phyloP scores from a whole-genome alignment of 345 rosid species.

The Passiflora organensis region DNA sequence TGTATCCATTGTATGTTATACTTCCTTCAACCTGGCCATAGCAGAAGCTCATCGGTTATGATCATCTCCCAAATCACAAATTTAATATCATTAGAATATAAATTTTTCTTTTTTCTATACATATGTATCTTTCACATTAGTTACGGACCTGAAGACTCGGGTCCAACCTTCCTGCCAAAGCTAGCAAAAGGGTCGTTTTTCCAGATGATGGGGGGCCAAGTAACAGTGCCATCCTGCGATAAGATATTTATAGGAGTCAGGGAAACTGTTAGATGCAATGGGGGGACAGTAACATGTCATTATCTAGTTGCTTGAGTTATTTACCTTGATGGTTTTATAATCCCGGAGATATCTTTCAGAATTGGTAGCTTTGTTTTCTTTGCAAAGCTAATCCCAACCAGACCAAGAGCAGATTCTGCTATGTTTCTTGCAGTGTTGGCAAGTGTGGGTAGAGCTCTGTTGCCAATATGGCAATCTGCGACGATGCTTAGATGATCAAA shows the following conservation, averaged over 20 bases:
- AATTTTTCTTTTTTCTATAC: no score
- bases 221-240: slow-evolving; percentile 52
- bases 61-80: no score
- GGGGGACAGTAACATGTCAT: not conserved
- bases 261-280: not conserved
- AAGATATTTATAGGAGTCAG: not conserved
- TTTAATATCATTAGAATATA: no score
- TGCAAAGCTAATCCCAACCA: not conserved
- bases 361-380: slow-evolving; percentile 40
- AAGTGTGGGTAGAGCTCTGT: slow-evolving; percentile 51
- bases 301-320: not conserved
- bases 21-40: slow-evolving; percentile 36
- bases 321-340: slow-evolving; percentile 52
- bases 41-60: no score
- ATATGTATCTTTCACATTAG: no score
- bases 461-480: slow-evolving; percentile 57
- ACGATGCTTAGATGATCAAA: slow-evolving; percentile 39
- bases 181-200: slow-evolving; percentile 51
- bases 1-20: slow-evolving; percentile 47
- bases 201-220: slow-evolving; percentile 64
- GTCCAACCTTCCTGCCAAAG: slow-evolving; percentile 39
- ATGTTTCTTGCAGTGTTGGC: slow-evolving; percentile 35
- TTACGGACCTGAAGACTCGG: slow-evolving; percentile 37
- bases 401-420: slow-evolving; percentile 29
- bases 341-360: slow-evolving; percentile 39